Base-by-base conservation (phyloP, 108 stramenopile species). In the Phaeodactylum tricornutum region DNA sequence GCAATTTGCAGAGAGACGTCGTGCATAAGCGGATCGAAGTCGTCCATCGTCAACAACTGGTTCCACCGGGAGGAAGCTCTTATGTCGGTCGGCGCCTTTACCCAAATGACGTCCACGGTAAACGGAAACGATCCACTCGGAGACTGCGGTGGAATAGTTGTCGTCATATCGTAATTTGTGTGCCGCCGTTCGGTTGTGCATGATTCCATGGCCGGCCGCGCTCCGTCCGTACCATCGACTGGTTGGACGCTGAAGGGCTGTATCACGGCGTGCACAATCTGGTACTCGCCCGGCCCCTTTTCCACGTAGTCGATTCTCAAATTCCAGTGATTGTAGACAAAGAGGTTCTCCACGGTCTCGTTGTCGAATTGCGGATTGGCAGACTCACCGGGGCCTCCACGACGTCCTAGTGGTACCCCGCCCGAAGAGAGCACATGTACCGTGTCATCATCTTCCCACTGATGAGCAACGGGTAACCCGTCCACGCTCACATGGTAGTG, bases 281-380 rank as follows among this genome's bases (percentile, higher is more conserved):
- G 39, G 21, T 41, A 41, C 33, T 34, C 33, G 9, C 33, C 33
- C 33, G 33, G 12, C 33, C 8, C 33, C 9, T 11, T 8, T 11
- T 12, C 9, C 33, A 34, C 33, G 19, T 20, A 41, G n/a, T n/a
- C n/a, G 4, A 41, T 11, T 41, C 21, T 5, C 16, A 41, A 20
- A 20, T 41, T 41, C 39, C 39, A 41, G 21, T 41, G 39, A 41
- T 41, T 41, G 39, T 41, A 41, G n/a, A n/a, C n/a, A 41, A 41
- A 20, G 39, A 5, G 5, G 21, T 41, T 20, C 16, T 41, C 14
- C 11, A 11, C 8, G 33, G 11, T 34, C 12, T 34, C 33, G 8
- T 34, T 12, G 8, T 8, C 33, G 5, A 20, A 20, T 20, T 41
- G 9, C 21, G 39, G 21, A 34, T 12, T 12, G 8, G 12, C 12